Percentiles rank a stretch among this genome's conserved stretches.
Conservation (phyloP, 2,329 filamentous ascomycete genomes). For the Xylaria sp. region DNA sequence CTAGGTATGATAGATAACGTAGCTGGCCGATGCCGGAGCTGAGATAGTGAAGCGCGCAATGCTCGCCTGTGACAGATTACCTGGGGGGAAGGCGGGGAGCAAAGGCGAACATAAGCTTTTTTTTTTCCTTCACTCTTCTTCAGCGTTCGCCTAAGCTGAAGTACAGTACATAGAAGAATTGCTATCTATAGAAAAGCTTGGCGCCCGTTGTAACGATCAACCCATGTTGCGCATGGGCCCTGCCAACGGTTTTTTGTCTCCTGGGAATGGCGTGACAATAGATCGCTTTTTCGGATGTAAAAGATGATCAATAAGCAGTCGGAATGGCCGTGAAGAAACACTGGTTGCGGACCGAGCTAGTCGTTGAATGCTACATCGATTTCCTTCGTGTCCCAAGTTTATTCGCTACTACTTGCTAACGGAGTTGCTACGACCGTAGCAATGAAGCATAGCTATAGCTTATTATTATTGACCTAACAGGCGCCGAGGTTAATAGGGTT, state of each 20-base stretch:
- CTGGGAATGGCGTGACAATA: neutral
- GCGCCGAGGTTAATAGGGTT: neutral
- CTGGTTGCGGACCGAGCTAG: neutral
- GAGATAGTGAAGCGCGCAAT: neutral
- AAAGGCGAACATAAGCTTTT: constrained; percentile 24
- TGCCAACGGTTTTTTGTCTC: neutral
- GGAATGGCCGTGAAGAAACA: neutral
- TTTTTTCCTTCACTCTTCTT: neutral
- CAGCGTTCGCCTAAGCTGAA: constrained; percentile 12
- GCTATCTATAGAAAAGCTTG: constrained; percentile 19
- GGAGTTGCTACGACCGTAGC: neutral
- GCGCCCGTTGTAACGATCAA: neutral
- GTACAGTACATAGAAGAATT: constrained; percentile 1
- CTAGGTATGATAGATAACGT: neutral
- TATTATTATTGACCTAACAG: constrained; percentile 1
- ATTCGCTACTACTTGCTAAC: neutral
- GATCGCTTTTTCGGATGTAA: neutral
- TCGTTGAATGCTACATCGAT: neutral
- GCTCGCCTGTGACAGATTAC: neutral
- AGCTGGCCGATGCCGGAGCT: constrained; percentile 25
- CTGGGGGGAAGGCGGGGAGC: neutral
- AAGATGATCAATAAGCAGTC: neutral
- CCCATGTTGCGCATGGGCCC: neutral
- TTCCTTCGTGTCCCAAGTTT: constrained; percentile 5
- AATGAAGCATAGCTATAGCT: neutral